Percentiles rank a stretch among this genome's conserved stretches.
Evolutionary conservation across 345 rosid genomes (phyloP).

Genomic region (Physaria fendleri): DNA sequence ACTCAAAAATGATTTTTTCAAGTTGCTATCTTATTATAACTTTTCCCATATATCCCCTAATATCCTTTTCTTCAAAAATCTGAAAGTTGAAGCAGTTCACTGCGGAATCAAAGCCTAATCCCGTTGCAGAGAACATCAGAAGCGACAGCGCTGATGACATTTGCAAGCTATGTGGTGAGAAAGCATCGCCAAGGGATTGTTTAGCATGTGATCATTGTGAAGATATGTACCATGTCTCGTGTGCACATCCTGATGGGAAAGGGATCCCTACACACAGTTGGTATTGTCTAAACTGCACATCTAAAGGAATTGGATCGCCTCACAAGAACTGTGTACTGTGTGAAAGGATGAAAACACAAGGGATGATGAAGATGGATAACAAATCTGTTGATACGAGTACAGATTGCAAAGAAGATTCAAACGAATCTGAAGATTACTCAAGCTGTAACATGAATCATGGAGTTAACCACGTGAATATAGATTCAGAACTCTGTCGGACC

Average conservation of each 20-base stretch:
- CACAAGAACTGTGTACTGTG: conserved; percentile 78
- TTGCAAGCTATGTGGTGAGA: conserved; percentile 56
- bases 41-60: not conserved
- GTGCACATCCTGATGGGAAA: conserved; percentile 63
- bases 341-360: conserved; percentile 48
- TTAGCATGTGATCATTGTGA: conserved; percentile 90
- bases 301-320: conserved; percentile 50
- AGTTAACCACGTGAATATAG: conserved; percentile 17
- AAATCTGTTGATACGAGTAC: conserved; percentile 23
- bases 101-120: conserved; percentile 35
- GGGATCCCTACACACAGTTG: conserved; percentile 59
- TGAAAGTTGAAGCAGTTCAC: conserved; percentile 36
- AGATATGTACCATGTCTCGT: conserved; percentile 72
- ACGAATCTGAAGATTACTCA: conserved; percentile 40
- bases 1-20: not conserved
- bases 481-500: conserved; percentile 38
- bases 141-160: conserved; percentile 29
- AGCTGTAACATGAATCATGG: conserved; percentile 33
- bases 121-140: conserved; percentile 40
- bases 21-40: not conserved
- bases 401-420: conserved; percentile 27
- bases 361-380: conserved; percentile 21
- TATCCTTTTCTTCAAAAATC: not conserved
- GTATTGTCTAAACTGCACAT: conserved; percentile 68
- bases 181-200: conserved; percentile 54